Base-by-base conservation (phyloP, 192 early-diverging fungal genomes). In the Coemansia sp. region DNA sequence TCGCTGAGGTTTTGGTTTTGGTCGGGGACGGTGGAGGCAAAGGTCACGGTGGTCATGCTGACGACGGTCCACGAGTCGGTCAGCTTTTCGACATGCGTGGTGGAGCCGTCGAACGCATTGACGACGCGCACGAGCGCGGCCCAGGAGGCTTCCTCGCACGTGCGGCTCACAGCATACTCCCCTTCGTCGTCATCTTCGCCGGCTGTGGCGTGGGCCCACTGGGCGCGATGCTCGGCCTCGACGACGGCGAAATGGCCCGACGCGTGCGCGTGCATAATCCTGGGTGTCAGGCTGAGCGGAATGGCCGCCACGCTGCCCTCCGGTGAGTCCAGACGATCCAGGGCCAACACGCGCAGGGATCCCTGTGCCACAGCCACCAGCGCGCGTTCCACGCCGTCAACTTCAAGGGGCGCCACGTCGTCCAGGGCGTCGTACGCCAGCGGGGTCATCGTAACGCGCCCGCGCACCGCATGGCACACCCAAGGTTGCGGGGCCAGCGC, bases 401-500 rank as follows among this genome's bases (percentile, higher is more conserved):
- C 91, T 10, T 91, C 91, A 58, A 99, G 93, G 7, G 82, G 83
- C 7, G 88, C 77, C 14, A 91, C 95, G 75, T 80, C 91, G 71
- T 93, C 92, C 14, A 99, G 67, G 38, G 82, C 68, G 24, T 95
- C 91, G 62, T 93, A 93, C 24, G 86, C 83, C 17, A 99, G 77
- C n/a, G 95, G 95, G 12, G 88, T 86, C 9, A 92, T 65, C 44
- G 86, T 85, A 22, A 83, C 74, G 18, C 92, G 74, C 0, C 82
- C 84, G 58, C 91, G 88, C 66, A 84, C 83, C 34, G 83, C 86
- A 66, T 91, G 94, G 51, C 85, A 88, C 24, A 96, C 63, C 95
- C 95, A 99, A 15, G 95, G 91, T 43, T 93, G 81, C 18, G 85
- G 84, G 8, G 88, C 86, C 23, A 99, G 66, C 10, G 92, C 92